Conservation (phyloP, 2,329 filamentous ascomycete genomes). For the Hysterium pulicare region DNA sequence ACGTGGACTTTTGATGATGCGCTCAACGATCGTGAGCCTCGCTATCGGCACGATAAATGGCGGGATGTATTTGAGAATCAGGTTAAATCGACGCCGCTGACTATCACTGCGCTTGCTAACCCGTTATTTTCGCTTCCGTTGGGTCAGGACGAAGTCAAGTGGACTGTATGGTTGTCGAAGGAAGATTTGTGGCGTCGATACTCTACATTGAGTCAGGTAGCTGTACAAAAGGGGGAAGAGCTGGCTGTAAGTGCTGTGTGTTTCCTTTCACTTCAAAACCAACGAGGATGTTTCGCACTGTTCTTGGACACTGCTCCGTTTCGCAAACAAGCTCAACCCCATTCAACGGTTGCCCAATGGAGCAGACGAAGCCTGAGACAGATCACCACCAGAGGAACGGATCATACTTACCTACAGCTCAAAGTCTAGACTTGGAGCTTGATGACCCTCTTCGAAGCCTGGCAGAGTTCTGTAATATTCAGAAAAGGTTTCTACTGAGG, state of each 20-base stretch:
- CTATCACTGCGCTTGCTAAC: slow-evolving; percentile 36
- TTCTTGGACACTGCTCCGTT: neutral
- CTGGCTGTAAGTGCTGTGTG: slow-evolving; percentile 38
- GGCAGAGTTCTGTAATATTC: too few species aligned
- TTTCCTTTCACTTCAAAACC: neutral
- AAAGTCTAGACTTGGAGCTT: too few species aligned
- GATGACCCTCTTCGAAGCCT: too few species aligned
- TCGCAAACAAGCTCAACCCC: too few species aligned
- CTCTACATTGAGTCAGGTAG: slow-evolving; percentile 65
- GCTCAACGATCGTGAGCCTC: slow-evolving; percentile 44
- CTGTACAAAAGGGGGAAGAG: slow-evolving; percentile 53
- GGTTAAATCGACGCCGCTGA: slow-evolving; percentile 50
- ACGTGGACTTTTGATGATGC: slow-evolving; percentile 54
- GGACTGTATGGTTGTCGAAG: slow-evolving; percentile 56
- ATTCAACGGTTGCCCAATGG: too few species aligned
- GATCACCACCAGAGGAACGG: too few species aligned
- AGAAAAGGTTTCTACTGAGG: too few species aligned
- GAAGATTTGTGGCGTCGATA: slow-evolving; percentile 63
- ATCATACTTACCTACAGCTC: too few species aligned
- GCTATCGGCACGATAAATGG: slow-evolving; percentile 67
- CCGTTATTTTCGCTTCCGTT: slow-evolving; percentile 62
- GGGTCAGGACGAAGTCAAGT: slow-evolving; percentile 54
- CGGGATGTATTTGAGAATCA: slow-evolving; percentile 61
- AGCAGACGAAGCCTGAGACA: too few species aligned
- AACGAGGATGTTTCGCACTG: neutral